Conservation (phyloP, 2,329 filamentous ascomycete genomes). For the Penicillium sclerotigenum region DNA sequence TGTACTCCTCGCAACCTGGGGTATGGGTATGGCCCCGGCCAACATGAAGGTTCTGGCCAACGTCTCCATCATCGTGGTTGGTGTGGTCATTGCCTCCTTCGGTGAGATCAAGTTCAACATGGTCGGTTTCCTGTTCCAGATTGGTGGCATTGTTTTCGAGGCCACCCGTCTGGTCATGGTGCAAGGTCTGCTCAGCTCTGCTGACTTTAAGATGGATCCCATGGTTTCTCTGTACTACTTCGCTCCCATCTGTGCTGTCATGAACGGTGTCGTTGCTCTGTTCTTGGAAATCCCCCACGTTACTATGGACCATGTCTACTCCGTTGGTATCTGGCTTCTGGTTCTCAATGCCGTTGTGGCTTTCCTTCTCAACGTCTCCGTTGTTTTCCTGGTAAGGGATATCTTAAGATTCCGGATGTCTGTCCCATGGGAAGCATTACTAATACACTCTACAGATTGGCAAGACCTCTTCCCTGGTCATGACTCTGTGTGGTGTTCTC, state of each 20-base stretch:
- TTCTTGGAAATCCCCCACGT: constrained; percentile 67
- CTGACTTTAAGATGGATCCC: constrained; percentile 84
- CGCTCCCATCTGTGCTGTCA: constrained; percentile 75
- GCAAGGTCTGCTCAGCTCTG: constrained; percentile 71
- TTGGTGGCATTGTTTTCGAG: constrained; percentile 75
- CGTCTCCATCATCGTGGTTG: constrained; percentile 89
- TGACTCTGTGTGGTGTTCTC: constrained; percentile 80
- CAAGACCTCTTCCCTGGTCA: constrained; percentile 80
- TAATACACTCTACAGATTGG: constrained; percentile 61
- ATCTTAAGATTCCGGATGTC: background rate
- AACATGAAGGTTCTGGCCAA: constrained; percentile 87
- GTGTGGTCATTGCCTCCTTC: constrained; percentile 89
- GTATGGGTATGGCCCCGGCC: constrained; percentile 76
- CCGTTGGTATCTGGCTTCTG: constrained; percentile 64
- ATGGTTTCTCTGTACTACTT: constrained; percentile 88
- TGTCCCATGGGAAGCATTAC: background rate
- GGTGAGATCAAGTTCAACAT: constrained; percentile 88
- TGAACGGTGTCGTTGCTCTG: constrained; percentile 71
- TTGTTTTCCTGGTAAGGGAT: constrained; percentile 73
- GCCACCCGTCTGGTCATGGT: constrained; percentile 81
- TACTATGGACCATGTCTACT: constrained; percentile 62
- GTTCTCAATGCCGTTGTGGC: constrained; percentile 73
- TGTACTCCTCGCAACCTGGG: constrained; percentile 85
- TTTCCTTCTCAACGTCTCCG: constrained; percentile 76
- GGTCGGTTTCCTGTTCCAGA: constrained; percentile 65